Evolutionary conservation across 139 green algal species (phyloP).

Genomic region (Picochlorum sp.): DNA sequence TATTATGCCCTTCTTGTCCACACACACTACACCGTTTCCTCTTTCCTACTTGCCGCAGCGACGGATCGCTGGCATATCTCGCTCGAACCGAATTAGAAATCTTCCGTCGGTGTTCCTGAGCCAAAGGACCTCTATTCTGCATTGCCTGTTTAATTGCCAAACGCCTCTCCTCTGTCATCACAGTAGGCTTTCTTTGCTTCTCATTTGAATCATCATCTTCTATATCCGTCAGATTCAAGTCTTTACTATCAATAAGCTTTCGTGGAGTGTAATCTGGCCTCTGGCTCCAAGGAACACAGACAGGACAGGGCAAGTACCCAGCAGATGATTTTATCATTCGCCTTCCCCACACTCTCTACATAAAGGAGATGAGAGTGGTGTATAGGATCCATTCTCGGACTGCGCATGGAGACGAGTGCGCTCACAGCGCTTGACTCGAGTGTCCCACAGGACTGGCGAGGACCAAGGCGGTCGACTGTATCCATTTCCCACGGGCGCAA

Average conservation of each 20-base stretch:
- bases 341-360: constrained; percentile 12
- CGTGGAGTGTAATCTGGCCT: constrained; percentile 14
- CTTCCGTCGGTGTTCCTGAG: constrained; percentile 19
- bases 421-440: no score
- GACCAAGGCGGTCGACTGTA: no score
- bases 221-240: constrained; percentile 6
- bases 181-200: neutral
- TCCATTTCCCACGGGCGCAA: no score
- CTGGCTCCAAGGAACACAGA: constrained; percentile 15
- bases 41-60: constrained; percentile 11
- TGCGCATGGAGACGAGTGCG: no score
- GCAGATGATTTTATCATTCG: constrained; percentile 4
- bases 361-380: neutral
- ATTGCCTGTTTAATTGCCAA: constrained; percentile 18
- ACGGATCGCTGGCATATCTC: constrained; percentile 15
- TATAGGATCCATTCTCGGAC: neutral
- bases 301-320: constrained; percentile 9
- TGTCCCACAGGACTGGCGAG: no score
- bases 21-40: constrained; percentile 31
- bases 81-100: constrained; percentile 7
- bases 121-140: constrained; percentile 11
- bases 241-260: constrained; percentile 6
- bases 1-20: constrained; percentile 29
- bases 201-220: neutral
- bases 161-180: constrained; percentile 16